These are phyloP conservation scores for Lunularia cruciata DNA, from an alignment of 225 moss, liverwort and hornwort species.

Conservation along the genomic window DNA sequence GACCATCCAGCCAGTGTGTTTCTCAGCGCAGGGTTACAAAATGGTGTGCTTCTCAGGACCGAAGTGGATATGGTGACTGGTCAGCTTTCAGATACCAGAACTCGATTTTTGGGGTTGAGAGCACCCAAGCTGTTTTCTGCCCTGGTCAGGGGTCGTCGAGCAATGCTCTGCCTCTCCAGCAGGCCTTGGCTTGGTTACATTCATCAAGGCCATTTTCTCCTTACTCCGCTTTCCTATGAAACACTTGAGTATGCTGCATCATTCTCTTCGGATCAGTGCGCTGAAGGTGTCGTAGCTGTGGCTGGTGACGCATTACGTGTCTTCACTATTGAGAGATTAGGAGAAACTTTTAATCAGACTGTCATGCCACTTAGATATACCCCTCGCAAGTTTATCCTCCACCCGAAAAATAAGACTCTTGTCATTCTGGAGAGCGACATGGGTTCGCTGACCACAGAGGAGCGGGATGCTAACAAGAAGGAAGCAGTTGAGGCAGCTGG, in stretches of 20 bases:
- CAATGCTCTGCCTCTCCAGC: conserved; percentile 97
- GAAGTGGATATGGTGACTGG: conserved; percentile 98
- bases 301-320: conserved; percentile 88
- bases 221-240: conserved; percentile 93
- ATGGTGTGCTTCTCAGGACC: conserved; percentile 91
- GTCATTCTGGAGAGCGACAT: conserved; percentile 96
- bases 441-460: conserved; percentile 90
- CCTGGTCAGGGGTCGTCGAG: conserved; percentile 85
- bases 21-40: conserved; percentile 95
- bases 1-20: conserved; percentile 99
- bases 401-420: conserved; percentile 85
- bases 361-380: conserved; percentile 93
- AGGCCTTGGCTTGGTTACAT: conserved; percentile 99
- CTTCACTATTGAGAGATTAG: conserved; percentile 92
- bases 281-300: conserved; percentile 98
- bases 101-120: conserved; percentile 84
- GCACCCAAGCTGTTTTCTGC: conserved; percentile 97
- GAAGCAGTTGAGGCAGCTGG: conserved; percentile 79
- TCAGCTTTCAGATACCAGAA: conserved; percentile 93
- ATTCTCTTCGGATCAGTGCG: conserved; percentile 97
- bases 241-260: conserved; percentile 94
- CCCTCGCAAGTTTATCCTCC: conserved; percentile 93
- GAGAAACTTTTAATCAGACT: conserved; percentile 96
- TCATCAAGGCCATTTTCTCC: conserved; percentile 94
- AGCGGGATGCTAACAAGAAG: conserved; percentile 80